A percentile compares a stretch with the other conserved stretches of the same genome.
Conservation (phyloP, 495 filamentous ascomycete species). For the Penicillium arizonense region DNA sequence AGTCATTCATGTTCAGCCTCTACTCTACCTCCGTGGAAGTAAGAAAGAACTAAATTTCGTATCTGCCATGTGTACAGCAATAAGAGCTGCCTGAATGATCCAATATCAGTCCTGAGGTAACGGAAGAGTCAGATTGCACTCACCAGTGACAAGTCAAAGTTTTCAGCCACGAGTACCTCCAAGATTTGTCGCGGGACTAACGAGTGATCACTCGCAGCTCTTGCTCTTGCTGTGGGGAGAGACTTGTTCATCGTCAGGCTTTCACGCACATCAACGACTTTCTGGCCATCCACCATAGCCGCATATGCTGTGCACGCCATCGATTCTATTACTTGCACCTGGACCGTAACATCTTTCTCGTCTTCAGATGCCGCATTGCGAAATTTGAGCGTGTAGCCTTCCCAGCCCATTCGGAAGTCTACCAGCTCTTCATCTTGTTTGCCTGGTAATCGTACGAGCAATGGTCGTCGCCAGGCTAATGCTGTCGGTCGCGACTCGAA, state of each 20-base stretch:
- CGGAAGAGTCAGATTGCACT: not conserved
- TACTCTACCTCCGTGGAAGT: no score
- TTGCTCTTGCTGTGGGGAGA: not conserved
- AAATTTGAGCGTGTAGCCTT: conserved; percentile 8
- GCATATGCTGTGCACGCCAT: not conserved
- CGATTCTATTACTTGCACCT: conserved; percentile 1
- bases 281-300: conserved; percentile 1
- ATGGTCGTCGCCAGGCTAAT: conserved; percentile 5
- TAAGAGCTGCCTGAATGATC: no score
- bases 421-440: conserved; percentile 12
- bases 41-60: no score
- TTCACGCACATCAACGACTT: conserved; percentile 19
- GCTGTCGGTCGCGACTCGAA: conserved; percentile 7
- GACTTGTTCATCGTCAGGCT: conserved; percentile 14
- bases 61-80: no score
- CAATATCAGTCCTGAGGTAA: no score
- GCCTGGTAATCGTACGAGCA: conserved; percentile 17
- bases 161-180: conserved; percentile 16
- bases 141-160: conserved; percentile 18
- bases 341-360: conserved; percentile 7
- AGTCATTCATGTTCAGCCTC: no score
- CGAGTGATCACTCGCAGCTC: not conserved
- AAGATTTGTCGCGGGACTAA: conserved; percentile 5
- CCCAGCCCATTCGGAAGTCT: not conserved
- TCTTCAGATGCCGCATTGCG: conserved; percentile 8